phyloP scores from a whole-genome alignment of 768 basidiomycete species.

The Lactarius vividus region DNA sequence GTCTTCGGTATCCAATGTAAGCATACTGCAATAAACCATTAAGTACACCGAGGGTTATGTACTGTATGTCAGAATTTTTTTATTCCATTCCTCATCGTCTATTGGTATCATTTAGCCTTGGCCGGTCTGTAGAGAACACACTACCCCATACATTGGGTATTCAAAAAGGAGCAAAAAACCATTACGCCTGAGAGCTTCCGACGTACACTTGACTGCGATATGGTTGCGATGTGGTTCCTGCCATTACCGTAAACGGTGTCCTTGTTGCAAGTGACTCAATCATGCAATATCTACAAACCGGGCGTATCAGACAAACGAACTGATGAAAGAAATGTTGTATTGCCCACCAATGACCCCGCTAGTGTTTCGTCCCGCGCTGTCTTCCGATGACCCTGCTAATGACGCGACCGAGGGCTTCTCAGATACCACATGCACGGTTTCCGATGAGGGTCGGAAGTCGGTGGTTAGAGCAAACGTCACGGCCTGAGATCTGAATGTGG shows the following conservation, averaged over 20 bases:
- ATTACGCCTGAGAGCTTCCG: background rate
- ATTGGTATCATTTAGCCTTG: no score
- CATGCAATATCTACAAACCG: background rate
- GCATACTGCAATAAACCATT: no score
- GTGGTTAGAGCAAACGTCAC: background rate
- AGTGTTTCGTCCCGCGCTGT: no score
- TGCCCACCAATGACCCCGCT: background rate
- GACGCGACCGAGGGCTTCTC: background rate
- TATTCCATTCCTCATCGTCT: no score
- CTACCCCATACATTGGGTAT: background rate
- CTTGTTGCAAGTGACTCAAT: background rate
- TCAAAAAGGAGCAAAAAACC: background rate
- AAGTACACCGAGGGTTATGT: no score
- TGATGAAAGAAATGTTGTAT: background rate
- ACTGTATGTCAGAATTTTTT: no score
- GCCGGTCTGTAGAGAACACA: no score
- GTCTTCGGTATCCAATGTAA: no score
- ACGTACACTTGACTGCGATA: background rate
- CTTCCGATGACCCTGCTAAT: no score
- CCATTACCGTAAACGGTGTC: no score
- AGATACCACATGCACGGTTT: background rate
- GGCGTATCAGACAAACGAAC: background rate
- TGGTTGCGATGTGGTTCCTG: no score
- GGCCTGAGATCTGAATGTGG: background rate
- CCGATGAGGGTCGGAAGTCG: background rate